phyloP scores from a whole-genome alignment of 805 yeast species.

The Blastobotrys americana region DNA sequence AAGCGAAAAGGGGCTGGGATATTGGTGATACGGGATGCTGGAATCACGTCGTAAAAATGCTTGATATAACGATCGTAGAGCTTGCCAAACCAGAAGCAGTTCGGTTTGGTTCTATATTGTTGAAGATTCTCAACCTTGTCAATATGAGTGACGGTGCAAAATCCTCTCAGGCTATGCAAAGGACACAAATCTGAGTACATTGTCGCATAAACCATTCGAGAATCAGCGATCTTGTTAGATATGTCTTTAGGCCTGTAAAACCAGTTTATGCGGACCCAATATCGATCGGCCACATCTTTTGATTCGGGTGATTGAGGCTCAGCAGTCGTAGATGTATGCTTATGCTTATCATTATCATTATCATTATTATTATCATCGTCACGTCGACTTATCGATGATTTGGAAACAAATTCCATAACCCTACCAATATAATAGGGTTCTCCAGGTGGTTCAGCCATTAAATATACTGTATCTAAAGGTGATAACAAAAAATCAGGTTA shows the following conservation, averaged over 20 bases:
- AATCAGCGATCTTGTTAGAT: slow-evolving; percentile 55
- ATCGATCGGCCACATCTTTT: slow-evolving; percentile 44
- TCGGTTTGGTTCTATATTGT: slow-evolving; percentile 49
- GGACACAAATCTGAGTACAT: slow-evolving; percentile 85
- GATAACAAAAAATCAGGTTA: not conserved
- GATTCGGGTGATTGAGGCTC: not conserved
- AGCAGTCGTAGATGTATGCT: slow-evolving; percentile 12
- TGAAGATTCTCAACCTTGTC: slow-evolving; percentile 57
- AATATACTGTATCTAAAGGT: slow-evolving; percentile 59
- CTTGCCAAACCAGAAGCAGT: slow-evolving; percentile 76
- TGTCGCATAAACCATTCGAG: slow-evolving; percentile 73
- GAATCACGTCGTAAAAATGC: slow-evolving; percentile 69
- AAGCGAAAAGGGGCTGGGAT: slow-evolving; percentile 52
- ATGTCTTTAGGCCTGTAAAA: slow-evolving; percentile 84
- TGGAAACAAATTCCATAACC: slow-evolving; percentile 60
- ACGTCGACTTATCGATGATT: slow-evolving; percentile 10
- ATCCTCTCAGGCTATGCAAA: slow-evolving; percentile 63
- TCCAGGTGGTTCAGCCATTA: slow-evolving; percentile 88
- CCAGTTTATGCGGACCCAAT: slow-evolving; percentile 75
- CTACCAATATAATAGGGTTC: slow-evolving; percentile 90
- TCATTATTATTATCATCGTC: not conserved
- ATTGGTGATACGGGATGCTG: slow-evolving; percentile 51
- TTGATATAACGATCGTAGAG: slow-evolving; percentile 81
- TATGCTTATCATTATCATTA: slow-evolving; percentile 10
- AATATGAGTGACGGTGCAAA: slow-evolving; percentile 60